Conservation (phyloP, 1,139 yeast genomes). For the Saccharomyces hybrid region DNA sequence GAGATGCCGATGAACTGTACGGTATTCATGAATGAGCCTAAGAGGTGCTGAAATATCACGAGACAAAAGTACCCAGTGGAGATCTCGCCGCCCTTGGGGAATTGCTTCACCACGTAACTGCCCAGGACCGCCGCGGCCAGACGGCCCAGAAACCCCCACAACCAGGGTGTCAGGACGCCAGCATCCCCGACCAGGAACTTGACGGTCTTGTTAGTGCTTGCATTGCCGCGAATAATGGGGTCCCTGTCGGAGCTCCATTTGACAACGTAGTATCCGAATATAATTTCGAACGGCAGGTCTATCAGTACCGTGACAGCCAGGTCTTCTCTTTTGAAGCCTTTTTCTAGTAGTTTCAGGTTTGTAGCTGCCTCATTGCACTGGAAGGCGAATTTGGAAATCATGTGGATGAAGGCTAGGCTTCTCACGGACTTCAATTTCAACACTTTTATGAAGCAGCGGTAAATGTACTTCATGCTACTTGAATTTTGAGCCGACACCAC, state of each 20-base stretch:
- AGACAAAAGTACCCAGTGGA: conserved; percentile 47
- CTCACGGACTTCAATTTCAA: conserved; percentile 71
- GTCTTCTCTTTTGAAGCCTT: conserved; percentile 90
- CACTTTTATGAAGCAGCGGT: conserved; percentile 69
- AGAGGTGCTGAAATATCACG: conserved; percentile 72
- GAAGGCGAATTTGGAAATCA: conserved; percentile 83
- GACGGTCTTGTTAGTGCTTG: conserved; percentile 15
- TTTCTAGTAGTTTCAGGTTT: conserved; percentile 81
- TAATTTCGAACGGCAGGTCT: conserved; percentile 92
- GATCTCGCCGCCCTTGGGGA: conserved; percentile 51
- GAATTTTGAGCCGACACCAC: conserved; percentile 25
- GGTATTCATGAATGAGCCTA: conserved; percentile 89
- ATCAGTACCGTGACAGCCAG: conserved; percentile 85
- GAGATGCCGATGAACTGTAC: conserved; percentile 90
- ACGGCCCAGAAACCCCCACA: conserved; percentile 82
- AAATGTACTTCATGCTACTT: conserved; percentile 42
- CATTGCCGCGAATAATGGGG: not conserved
- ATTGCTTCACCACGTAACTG: conserved; percentile 61
- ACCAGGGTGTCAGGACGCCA: conserved; percentile 73
- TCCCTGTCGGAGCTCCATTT: conserved; percentile 57
- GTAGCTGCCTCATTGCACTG: conserved; percentile 97
- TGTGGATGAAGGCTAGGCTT: conserved; percentile 62
- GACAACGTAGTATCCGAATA: conserved; percentile 94
- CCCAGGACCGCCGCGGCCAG: conserved; percentile 69
- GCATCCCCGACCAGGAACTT: conserved; percentile 24